These are phyloP conservation scores for Posidonia australis DNA, from an alignment of 106 monocot species.

Conservation along the genomic window DNA sequence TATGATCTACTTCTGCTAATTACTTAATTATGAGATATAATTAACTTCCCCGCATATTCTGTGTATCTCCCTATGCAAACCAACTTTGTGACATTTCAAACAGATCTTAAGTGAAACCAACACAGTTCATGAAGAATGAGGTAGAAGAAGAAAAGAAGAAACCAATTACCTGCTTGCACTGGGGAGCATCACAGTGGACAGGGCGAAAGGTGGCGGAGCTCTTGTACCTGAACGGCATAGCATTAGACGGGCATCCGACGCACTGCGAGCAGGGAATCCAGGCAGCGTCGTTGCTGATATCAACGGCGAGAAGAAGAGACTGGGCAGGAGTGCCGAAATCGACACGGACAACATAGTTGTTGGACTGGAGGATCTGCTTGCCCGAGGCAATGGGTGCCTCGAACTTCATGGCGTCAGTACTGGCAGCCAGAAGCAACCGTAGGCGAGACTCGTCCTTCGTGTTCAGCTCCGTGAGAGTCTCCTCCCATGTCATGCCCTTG, in stretches of 20 bases:
- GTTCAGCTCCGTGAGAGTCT: no score
- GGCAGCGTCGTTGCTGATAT: slow-evolving; percentile 34
- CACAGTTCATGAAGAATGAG: background rate
- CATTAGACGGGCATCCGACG: slow-evolving; percentile 16
- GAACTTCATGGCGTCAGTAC: slow-evolving; percentile 3
- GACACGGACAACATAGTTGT: slow-evolving; percentile 25
- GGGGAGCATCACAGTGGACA: slow-evolving; percentile 32
- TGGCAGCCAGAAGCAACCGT: background rate
- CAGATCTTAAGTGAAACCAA: no score
- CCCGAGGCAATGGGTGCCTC: slow-evolving; percentile 16
- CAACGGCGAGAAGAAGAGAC: slow-evolving; percentile 21
- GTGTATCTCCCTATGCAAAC: no score
- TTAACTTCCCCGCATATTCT: no score
- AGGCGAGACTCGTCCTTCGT: no score
- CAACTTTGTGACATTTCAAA: no score
- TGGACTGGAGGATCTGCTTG: slow-evolving; percentile 9
- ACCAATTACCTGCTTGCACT: slow-evolving; percentile 39
- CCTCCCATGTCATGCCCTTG: no score
- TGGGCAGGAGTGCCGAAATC: slow-evolving; percentile 24
- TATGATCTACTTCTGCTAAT: no score
- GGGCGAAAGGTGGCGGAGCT: slow-evolving; percentile 33
- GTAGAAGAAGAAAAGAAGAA: background rate
- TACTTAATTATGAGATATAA: no score
- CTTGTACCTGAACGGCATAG: slow-evolving; percentile 6
- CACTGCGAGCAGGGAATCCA: slow-evolving; percentile 39